These are phyloP conservation scores for Leccinum fuscescens DNA, from an alignment of 1,284 basidiomycete genomes.

Conservation along the genomic window DNA sequence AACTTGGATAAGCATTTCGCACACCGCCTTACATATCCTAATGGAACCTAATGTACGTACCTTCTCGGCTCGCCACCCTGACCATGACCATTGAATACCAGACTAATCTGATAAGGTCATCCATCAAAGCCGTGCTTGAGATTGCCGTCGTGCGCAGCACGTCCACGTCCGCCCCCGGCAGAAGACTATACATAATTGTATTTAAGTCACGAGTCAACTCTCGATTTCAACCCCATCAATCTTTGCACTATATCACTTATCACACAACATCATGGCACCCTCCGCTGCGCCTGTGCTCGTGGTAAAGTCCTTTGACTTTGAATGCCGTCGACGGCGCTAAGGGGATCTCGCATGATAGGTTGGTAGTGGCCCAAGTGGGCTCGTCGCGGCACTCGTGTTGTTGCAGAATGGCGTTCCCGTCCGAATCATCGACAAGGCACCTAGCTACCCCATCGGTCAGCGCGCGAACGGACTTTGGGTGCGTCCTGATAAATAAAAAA, in stretches of 20 bases:
- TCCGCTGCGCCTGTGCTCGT: conserved; percentile 21
- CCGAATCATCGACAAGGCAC: conserved; percentile 37
- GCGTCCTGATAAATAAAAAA: not conserved
- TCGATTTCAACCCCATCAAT: not conserved
- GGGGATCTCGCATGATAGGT: conserved; percentile 29
- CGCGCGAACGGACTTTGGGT: conserved; percentile 33
- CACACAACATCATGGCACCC: conserved; percentile 9
- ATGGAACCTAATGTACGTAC: not conserved
- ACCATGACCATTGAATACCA: no score
- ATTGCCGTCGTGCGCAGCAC: no score
- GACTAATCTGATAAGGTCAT: no score
- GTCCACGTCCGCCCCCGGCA: no score
- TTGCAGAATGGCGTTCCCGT: conserved; percentile 41
- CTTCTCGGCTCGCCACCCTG: not conserved
- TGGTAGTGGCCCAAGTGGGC: conserved; percentile 50
- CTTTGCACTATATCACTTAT: not conserved
- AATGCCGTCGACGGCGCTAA: not conserved
- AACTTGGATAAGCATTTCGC: no score
- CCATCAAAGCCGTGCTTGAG: no score
- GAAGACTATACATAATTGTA: no score
- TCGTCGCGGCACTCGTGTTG: conserved; percentile 46
- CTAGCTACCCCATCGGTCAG: conserved; percentile 20
- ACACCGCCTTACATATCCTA: not conserved
- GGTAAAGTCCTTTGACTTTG: conserved; percentile 7
- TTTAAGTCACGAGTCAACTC: no score